Percentiles rank a stretch among this genome's conserved stretches.
These are phyloP conservation scores for Colletotrichum ledebouriae DNA, from an alignment of 2,329 filamentous ascomycete species.

Conservation along the genomic window DNA sequence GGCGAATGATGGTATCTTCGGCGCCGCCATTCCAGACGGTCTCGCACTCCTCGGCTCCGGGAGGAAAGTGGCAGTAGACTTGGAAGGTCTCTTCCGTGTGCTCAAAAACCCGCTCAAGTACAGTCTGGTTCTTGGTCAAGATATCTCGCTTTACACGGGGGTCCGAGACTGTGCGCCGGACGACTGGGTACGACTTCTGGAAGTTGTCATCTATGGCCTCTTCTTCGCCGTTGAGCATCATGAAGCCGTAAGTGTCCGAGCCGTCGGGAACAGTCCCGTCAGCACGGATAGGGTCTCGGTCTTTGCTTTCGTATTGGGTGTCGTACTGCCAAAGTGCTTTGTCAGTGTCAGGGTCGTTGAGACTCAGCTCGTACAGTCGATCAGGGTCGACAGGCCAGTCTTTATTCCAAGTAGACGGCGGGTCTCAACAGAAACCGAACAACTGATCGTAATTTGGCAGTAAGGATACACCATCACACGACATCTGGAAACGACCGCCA, in stretches of 20 bases:
- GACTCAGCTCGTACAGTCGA: conserved; percentile 43
- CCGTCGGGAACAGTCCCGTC: conserved; percentile 35
- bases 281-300: conserved; percentile 4
- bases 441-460: conserved; percentile 8
- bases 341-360: conserved; percentile 41
- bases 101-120: conserved; percentile 47
- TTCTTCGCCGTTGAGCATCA: conserved; percentile 49
- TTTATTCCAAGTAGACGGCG: not conserved
- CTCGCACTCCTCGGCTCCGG: conserved; percentile 43
- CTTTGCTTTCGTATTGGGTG: conserved; percentile 42
- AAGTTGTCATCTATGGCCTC: conserved; percentile 49
- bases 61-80: conserved; percentile 49
- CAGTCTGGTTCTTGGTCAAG: conserved; percentile 47
- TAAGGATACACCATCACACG: conserved; percentile 8
- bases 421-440: not conserved
- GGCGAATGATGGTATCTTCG: conserved; percentile 46
- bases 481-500: not conserved
- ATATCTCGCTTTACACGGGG: conserved; percentile 43
- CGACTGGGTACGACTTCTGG: conserved; percentile 44
- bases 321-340: conserved; percentile 46
- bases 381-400: conserved; percentile 48
- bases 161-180: conserved; percentile 27
- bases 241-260: conserved; percentile 49
- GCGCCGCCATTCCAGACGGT: conserved; percentile 43
- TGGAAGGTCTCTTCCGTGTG: conserved; percentile 46